Conservation (phyloP, 2,329 filamentous ascomycete genomes). For the Nakataea oryzae region DNA sequence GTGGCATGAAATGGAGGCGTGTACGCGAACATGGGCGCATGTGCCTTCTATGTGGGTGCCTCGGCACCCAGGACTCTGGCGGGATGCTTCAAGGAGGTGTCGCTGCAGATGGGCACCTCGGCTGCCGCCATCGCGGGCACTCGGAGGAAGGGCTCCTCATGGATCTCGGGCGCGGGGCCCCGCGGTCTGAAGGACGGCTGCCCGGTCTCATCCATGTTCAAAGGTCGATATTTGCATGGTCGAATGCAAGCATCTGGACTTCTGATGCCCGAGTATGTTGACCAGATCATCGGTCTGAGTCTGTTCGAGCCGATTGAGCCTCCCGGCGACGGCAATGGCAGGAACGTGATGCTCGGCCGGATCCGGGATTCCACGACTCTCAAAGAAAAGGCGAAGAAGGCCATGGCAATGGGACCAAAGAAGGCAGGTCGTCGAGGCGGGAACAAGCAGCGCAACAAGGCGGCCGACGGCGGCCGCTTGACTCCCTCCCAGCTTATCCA, state of each 20-base stretch:
- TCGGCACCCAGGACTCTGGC: conserved; percentile 16
- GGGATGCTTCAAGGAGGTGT: conserved; percentile 25
- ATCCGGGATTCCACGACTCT: background rate
- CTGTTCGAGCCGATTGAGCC: conserved; percentile 10
- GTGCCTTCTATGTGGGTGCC: conserved; percentile 27
- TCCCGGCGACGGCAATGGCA: background rate
- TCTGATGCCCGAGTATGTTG: conserved; percentile 11
- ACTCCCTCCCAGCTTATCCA: conserved; percentile 17
- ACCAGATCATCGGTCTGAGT: conserved; percentile 21
- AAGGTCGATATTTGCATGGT: conserved; percentile 16
- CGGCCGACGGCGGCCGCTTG: conserved; percentile 6
- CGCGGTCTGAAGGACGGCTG: conserved; percentile 18
- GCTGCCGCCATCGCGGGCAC: conserved; percentile 7
- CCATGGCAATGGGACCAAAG: background rate
- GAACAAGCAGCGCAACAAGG: conserved; percentile 7
- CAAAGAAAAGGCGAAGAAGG: background rate
- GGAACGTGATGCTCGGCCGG: background rate
- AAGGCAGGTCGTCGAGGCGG: background rate
- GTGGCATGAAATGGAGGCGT: conserved; percentile 30
- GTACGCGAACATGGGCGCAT: conserved; percentile 14
- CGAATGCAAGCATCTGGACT: background rate
- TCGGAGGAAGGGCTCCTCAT: conserved; percentile 7
- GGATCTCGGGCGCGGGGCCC: conserved; percentile 16
- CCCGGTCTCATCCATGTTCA: conserved; percentile 25
- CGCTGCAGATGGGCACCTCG: conserved; percentile 25